These are phyloP conservation scores for Stylosanthes scabra DNA, from an alignment of 331 rosid genomes.

Conservation along the genomic window DNA sequence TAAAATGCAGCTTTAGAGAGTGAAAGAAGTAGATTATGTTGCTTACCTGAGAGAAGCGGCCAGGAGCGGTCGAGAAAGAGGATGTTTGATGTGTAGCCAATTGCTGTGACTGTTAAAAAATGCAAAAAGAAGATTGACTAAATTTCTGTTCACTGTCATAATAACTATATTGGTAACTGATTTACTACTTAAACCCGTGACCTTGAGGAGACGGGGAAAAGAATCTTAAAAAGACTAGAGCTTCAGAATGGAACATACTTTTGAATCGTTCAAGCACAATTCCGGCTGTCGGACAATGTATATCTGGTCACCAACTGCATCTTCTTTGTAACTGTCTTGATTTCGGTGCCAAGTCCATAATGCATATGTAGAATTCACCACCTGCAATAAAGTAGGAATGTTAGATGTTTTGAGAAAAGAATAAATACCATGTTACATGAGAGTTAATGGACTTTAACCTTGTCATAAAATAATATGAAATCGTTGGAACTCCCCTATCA, in stretches of 20 bases:
- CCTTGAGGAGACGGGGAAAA: no score
- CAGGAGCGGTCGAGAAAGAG: conserved; percentile 40
- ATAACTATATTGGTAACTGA: background rate
- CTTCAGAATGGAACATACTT: conserved; percentile 45
- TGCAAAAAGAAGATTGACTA: conserved; percentile 25
- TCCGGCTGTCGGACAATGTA: conserved; percentile 83
- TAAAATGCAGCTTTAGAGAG: conserved; percentile 15
- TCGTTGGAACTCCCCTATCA: no score
- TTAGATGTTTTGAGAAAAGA: background rate
- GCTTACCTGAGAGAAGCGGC: conserved; percentile 47
- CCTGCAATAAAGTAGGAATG: conserved; percentile 50
- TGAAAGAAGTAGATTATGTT: conserved; percentile 21
- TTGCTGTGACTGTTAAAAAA: conserved; percentile 46
- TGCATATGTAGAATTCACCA: conserved; percentile 79
- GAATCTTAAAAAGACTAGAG: conserved; percentile 15
- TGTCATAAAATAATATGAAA: conserved; percentile 1
- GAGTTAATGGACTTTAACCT: conserved; percentile 19
- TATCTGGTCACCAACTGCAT: conserved; percentile 74
- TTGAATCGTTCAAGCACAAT: conserved; percentile 54
- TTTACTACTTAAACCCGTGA: background rate
- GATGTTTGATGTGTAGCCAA: conserved; percentile 28
- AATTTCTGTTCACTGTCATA: background rate
- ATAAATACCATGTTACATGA: background rate
- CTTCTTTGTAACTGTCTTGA: conserved; percentile 71
- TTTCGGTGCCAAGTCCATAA: conserved; percentile 96